These are phyloP conservation scores for Setomelanomma holmii DNA, from an alignment of 2,329 filamentous ascomycete species.

Conservation along the genomic window DNA sequence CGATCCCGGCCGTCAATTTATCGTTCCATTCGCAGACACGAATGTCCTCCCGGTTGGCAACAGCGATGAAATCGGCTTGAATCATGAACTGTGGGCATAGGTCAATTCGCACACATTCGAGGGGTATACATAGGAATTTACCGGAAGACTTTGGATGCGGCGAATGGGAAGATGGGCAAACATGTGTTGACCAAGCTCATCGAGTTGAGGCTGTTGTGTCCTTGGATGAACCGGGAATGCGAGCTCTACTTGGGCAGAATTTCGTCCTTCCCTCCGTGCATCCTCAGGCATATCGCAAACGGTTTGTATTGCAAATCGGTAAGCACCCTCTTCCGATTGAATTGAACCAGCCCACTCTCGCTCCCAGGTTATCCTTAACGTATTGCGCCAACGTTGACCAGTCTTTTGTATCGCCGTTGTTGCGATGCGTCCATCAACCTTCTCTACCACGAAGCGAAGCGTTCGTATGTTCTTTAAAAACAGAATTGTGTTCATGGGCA, in stretches of 20 bases:
- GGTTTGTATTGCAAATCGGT: not conserved
- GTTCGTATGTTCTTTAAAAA: slow-evolving; percentile 20
- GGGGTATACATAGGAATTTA: too few relatives aligned
- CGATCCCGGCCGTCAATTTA: slow-evolving; percentile 16
- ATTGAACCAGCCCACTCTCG: too few relatives aligned
- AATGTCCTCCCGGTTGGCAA: slow-evolving; percentile 28
- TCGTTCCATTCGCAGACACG: slow-evolving; percentile 31
- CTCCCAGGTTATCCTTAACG: too few relatives aligned
- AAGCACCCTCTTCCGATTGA: slow-evolving; percentile 7
- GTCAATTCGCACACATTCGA: not conserved
- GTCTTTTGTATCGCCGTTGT: too few relatives aligned
- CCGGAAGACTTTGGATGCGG: slow-evolving; percentile 20
- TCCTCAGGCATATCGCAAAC: slow-evolving; percentile 16
- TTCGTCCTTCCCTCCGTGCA: slow-evolving; percentile 12
- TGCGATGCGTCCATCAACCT: too few relatives aligned
- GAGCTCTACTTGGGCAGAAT: slow-evolving; percentile 14
- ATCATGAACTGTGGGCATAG: slow-evolving; percentile 30
- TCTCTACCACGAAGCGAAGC: too few relatives aligned
- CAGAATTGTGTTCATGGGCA: slow-evolving; percentile 20
- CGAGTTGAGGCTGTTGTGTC: slow-evolving; percentile 21
- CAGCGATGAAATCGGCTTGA: slow-evolving; percentile 35
- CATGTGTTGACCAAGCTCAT: slow-evolving; percentile 16
- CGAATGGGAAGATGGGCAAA: slow-evolving; percentile 31
- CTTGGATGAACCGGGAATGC: slow-evolving; percentile 27
- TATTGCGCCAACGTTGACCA: too few relatives aligned